These are phyloP conservation scores for Penicillium odoratum DNA, from an alignment of 495 filamentous ascomycete genomes.

Conservation along the genomic window DNA sequence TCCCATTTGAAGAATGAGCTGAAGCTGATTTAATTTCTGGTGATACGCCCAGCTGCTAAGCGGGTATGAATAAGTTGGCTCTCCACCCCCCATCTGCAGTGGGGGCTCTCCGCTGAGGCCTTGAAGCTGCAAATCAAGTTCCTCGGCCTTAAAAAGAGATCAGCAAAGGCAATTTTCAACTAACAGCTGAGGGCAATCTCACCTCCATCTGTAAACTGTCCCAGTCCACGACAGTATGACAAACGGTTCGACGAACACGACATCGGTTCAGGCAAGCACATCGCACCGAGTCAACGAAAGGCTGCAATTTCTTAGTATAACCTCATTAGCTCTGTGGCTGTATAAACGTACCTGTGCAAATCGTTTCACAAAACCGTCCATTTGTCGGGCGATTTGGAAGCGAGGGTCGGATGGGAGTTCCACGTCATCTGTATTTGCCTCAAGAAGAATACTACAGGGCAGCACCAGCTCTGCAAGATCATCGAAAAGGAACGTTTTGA, in stretches of 20 bases:
- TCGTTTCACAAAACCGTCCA: conserved; percentile 77
- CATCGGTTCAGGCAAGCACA: conserved; percentile 87
- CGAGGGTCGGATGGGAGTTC: conserved; percentile 77
- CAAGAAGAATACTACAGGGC: conserved; percentile 67
- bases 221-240: conserved; percentile 79
- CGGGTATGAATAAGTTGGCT: conserved; percentile 63
- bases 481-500: conserved; percentile 73
- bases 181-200: conserved; percentile 6
- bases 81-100: conserved; percentile 41
- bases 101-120: conserved; percentile 62
- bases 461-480: conserved; percentile 77
- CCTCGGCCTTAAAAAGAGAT: conserved; percentile 54
- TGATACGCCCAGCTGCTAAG: conserved; percentile 87
- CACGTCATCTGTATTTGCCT: conserved; percentile 69
- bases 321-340: neutral
- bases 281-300: conserved; percentile 79
- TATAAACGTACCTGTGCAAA: conserved; percentile 54
- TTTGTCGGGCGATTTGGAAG: conserved; percentile 70
- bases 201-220: conserved; percentile 82
- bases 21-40: conserved; percentile 84
- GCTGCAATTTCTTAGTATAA: conserved; percentile 43
- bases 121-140: conserved; percentile 72
- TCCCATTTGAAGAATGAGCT: conserved; percentile 87
- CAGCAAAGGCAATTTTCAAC: neutral
- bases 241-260: conserved; percentile 78